phyloP scores from a whole-genome alignment of 345 rosid species.

The Arabidopsis arenosa region DNA sequence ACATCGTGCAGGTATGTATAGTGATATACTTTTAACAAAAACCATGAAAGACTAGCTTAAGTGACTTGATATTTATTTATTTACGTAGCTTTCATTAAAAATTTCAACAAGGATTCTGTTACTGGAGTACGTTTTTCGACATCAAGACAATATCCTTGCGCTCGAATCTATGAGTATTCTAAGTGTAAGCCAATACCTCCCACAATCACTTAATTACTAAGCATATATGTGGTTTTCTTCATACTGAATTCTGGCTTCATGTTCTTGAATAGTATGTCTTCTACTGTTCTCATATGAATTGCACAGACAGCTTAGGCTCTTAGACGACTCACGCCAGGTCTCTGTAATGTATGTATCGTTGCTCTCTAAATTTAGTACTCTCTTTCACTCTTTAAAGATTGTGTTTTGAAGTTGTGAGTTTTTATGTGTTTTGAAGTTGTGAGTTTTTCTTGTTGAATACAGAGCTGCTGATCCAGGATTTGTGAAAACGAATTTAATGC shows the following conservation, averaged over 20 bases:
- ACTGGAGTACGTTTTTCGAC: constrained; percentile 56
- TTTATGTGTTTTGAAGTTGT: constrained; percentile 12
- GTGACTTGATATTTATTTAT: not conserved
- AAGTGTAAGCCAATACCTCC: constrained; percentile 59
- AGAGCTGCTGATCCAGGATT: constrained; percentile 90
- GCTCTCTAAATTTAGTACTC: not conserved
- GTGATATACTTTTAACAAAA: not conserved
- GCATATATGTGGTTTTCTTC: not conserved
- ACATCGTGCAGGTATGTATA: constrained; percentile 53
- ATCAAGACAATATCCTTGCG: constrained; percentile 59
- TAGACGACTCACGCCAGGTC: constrained; percentile 54
- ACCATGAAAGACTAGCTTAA: not conserved
- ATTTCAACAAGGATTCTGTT: constrained; percentile 62
- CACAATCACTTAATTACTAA: not conserved
- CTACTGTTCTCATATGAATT: constrained; percentile 79
- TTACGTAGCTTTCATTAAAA: constrained; percentile 52
- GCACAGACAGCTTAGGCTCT: constrained; percentile 60
- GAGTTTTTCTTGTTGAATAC: constrained; percentile 24
- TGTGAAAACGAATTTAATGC: constrained; percentile 78
- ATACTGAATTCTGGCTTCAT: constrained; percentile 10
- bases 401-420: constrained; percentile 9
- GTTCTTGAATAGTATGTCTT: constrained; percentile 62
- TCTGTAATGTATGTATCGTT: constrained; percentile 67
- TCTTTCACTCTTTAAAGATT: not conserved
- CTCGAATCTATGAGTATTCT: constrained; percentile 67